Conservation (phyloP, 495 filamentous ascomycete genomes). For the Eremomyces bilateralis region DNA sequence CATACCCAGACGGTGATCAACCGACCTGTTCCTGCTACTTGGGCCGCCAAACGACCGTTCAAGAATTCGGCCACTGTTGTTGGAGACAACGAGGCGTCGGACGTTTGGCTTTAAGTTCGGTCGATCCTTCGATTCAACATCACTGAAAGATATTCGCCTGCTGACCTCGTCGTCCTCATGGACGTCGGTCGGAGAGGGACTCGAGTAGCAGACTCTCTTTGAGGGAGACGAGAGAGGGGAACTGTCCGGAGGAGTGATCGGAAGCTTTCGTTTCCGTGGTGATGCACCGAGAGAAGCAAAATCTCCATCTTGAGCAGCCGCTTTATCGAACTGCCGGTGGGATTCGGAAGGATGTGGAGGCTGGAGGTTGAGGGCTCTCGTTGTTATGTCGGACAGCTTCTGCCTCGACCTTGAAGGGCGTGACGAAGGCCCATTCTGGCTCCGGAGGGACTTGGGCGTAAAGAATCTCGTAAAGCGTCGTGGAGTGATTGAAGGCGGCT, state of each 20-base stretch:
- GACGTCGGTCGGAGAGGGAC: slow-evolving; percentile 16
- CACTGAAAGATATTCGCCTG: not conserved
- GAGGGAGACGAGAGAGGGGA: slow-evolving; percentile 37
- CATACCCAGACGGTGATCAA: slow-evolving; percentile 11
- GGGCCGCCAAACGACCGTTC: slow-evolving; percentile 7
- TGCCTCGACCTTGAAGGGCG: slow-evolving; percentile 30
- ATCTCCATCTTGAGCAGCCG: slow-evolving; percentile 26
- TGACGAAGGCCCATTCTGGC: slow-evolving; percentile 18
- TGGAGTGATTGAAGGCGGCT: slow-evolving; percentile 22
- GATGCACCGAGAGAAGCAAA: no score
- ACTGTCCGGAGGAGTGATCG: slow-evolving; percentile 24
- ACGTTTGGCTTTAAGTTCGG: not conserved
- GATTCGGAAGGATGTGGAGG: slow-evolving; percentile 4
- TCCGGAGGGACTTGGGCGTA: slow-evolving; percentile 36
- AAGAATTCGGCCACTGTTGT: not conserved
- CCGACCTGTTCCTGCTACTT: slow-evolving; percentile 1
- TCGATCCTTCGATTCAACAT: not conserved
- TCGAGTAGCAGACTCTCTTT: slow-evolving; percentile 18
- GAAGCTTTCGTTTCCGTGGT: no score
- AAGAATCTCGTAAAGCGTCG: slow-evolving; percentile 58
- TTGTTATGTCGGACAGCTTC: slow-evolving; percentile 43
- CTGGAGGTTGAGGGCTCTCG: slow-evolving; percentile 11
- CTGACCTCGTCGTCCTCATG: slow-evolving; percentile 4
- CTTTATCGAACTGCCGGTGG: slow-evolving; percentile 7
- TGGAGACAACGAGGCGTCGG: no score